Evolutionary conservation across 2,329 filamentous ascomycete genomes (phyloP), one percentile per base, ranked within the genome.

Genomic region (Venturia effusa): DNA sequence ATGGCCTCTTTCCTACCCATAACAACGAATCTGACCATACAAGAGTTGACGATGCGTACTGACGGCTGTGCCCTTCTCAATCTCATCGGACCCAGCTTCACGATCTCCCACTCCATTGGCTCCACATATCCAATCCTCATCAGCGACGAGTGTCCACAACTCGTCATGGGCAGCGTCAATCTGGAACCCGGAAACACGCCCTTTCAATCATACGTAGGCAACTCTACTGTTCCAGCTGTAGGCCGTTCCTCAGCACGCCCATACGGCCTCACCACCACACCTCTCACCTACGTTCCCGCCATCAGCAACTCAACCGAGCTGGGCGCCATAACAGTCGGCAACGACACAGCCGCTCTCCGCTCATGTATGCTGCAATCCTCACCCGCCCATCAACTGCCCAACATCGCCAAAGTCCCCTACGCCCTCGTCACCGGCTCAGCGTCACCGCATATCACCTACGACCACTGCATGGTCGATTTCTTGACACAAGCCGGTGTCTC

Each of bases 401-500:
- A 84, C 39, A 70, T 87, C 8, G 68, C 71, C 1, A 74, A 74
- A 19, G 74, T 84, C 6, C 79, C 77, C 0, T 78, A 81, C 5
- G 70, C 82, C 1, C 66, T 85, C 19, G 68, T 84, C 32, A 84
- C 82, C 0, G 74, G 74, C 0, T 79, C 84, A 64, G 79, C 83
- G 3, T 81, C 80, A 61, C 78, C 76, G n/a, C 84, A 86, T 70
- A 73, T 74, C 2, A 70, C 74, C 11, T 86, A 81, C 66, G 84
- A 87, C 67, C 79, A 81, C 70, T 83, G 81, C 41, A 83, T 80
- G 0, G 77, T 80, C 1, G 66, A 71, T 15, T 86, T 80, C 68
- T 69, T 86, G 68, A 68, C 71, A 62, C 83, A 86, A 57, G 70
- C 67, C 2, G 71, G 72, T 19, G 68, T 72, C 0, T 43, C 69